Evolutionary conservation across 805 yeast genomes (phyloP), one percentile per base, ranked within the genome.

Genomic region (Kodamaea sagamina): DNA sequence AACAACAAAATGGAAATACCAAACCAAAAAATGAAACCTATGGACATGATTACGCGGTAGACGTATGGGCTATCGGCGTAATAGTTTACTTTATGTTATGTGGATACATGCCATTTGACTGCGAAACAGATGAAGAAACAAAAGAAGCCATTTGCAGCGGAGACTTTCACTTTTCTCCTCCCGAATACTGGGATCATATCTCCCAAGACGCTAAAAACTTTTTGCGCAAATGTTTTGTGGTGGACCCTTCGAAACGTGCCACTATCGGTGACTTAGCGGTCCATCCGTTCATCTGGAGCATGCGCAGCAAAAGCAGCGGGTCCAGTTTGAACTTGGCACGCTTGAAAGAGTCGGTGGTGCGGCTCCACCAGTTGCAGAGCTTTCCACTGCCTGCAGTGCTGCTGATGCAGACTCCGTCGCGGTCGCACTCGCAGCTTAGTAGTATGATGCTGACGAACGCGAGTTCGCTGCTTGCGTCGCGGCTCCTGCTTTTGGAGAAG

Each of bases 31-130:
- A n/a, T n/a, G n/a, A n/a, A n/a, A n/a, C n/a, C n/a, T n/a, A n/a
- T n/a, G n/a, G 80, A n/a, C 84, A 84, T 51, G 76, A 77, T 18
- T 71, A 65, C 48, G 73, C 78, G 2, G 83, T 84, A 2, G 92
- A 84, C 55, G 70, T 84, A 24, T 84, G 92, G 92, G 85, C 90
- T 0, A 67, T 84, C 19, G 92, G 90, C 2, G 89, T 84, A 2
- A 66, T 83, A 25, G 74, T 83, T 1, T 85, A 84, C 58, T 84
- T 84, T 52, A 74, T 84, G 74, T 71, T 82, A 11, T 74, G 84
- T 47, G 90, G 90, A 2, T 85, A 83, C 56, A 78, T 84, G 63
- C 92, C 92, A 1, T 84, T 84, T 59, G 90, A 84, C 53, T 79
- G 89, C 49, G 89, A 84, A 40, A 74, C 79, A 4, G 82, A 82